Base-by-base conservation (phyloP, 495 filamentous ascomycete species). In the Penicillium lividum region DNA sequence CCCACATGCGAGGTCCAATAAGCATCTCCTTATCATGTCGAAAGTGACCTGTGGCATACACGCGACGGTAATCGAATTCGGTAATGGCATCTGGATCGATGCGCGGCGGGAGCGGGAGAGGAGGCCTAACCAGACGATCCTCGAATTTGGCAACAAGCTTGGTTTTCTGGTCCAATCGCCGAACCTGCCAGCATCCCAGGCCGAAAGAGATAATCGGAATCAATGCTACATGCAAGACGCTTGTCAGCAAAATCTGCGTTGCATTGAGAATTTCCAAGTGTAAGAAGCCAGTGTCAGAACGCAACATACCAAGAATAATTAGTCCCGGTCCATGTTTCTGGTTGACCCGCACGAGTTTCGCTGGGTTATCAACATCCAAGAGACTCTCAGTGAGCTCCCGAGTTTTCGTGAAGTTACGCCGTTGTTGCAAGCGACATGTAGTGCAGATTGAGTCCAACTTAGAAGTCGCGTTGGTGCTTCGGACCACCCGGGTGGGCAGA, bases 21-120 rank as follows among this genome's bases (percentile, higher is more conserved):
- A 98, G 79, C 93, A 98, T 98, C 75, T 98, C 94, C 70, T 89
- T 84, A 66, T 96, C 92, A 74, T 98, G 94, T 9, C 88, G 78
- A 58, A 89, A 86, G 33, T 70, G 72, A 15, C 94, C 94, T 0
- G 81, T 84, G n/a, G 91, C 85, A 56, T 81, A 80, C 42, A 98
- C 89, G 43, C 91, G 84, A 28, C 94, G 85, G 79, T 93, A 96
- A 73, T 98, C 93, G 71, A 98, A 98, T 42, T 96, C 91, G 58
- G 81, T 69, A 67, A 98, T 85, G 2, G 87, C 91, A 16, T 76
- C 74, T 0, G 89, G 86, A 70, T 98, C 92, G 61, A 98, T 77
- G 58, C 82, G 80, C 0, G 90, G 86, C 0, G 94, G 94, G 2
- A 98, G 76, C 0, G 95, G 94, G 0, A 98, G 82, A 1, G 94